Percentiles rank a stretch among this genome's conserved stretches.
Conservation (phyloP, 768 basidiomycete species). For the Lactifluus subvellereus region DNA sequence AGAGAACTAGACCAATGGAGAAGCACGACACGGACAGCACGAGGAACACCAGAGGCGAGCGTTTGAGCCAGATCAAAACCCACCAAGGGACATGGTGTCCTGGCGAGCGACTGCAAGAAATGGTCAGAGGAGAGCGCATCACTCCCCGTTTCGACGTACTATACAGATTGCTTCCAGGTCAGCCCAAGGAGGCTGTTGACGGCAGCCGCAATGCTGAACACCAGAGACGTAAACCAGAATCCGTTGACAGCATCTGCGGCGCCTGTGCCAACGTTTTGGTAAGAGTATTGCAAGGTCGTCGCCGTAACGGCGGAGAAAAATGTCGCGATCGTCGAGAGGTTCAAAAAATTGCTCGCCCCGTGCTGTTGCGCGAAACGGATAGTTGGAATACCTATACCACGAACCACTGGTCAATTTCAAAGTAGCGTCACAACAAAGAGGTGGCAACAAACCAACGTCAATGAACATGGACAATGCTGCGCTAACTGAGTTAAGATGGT, state of each 20-base stretch:
- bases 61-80: conserved; percentile 83
- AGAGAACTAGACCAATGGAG: conserved; percentile 72
- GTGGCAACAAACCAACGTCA: conserved; percentile 54
- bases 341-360: conserved; percentile 63
- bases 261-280: conserved; percentile 36
- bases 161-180: conserved; percentile 80
- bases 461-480: conserved; percentile 65
- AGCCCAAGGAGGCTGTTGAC: conserved; percentile 70
- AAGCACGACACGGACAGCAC: conserved; percentile 82
- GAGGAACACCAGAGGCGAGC: conserved; percentile 76
- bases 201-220: conserved; percentile 77
- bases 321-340: conserved; percentile 70
- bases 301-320: conserved; percentile 75
- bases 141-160: conserved; percentile 42
- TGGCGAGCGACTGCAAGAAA: conserved; percentile 56
- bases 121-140: neutral
- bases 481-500: conserved; percentile 64
- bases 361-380: conserved; percentile 74
- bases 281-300: conserved; percentile 68
- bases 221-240: conserved; percentile 71
- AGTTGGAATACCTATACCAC: conserved; percentile 55
- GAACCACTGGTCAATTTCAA: neutral
- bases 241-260: conserved; percentile 54
- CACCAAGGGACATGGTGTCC: conserved; percentile 76
- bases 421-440: conserved; percentile 2